Conservation (phyloP, 2,329 filamentous ascomycete genomes). For the Penicillium sp. region DNA sequence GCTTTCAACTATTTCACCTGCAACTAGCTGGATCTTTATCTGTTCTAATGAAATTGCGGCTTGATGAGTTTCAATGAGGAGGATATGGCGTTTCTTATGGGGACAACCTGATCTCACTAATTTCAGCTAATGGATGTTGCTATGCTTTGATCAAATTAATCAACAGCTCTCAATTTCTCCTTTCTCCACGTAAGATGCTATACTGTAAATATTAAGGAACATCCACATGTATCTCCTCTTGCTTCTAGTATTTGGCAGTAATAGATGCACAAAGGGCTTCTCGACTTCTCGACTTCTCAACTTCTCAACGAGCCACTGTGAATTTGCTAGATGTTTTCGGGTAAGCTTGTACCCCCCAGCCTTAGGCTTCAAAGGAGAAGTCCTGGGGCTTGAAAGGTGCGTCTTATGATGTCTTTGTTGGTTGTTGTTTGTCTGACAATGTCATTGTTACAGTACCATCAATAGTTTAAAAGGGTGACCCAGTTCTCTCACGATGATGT, state of each 20-base stretch:
- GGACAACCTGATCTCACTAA: neutral
- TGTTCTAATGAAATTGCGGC: neutral
- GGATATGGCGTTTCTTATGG: neutral
- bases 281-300: too few relatives aligned
- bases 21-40: slow-evolving; percentile 13
- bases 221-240: neutral
- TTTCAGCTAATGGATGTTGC: neutral
- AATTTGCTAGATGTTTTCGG: neutral
- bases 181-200: neutral
- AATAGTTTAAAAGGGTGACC: neutral
- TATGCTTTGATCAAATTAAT: neutral
- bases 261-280: neutral
- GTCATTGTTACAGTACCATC: neutral
- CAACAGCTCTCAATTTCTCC: neutral
- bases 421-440: neutral
- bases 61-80: neutral
- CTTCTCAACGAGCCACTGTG: neutral
- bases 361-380: neutral
- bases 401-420: neutral
- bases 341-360: too few relatives aligned
- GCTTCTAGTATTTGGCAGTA: neutral
- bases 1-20: slow-evolving; percentile 35
- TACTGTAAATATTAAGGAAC: neutral
- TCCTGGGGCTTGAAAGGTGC: neutral
- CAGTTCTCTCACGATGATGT: neutral